Conservation (phyloP, 202 grass and related monocot species). For the Setaria viridis region DNA sequence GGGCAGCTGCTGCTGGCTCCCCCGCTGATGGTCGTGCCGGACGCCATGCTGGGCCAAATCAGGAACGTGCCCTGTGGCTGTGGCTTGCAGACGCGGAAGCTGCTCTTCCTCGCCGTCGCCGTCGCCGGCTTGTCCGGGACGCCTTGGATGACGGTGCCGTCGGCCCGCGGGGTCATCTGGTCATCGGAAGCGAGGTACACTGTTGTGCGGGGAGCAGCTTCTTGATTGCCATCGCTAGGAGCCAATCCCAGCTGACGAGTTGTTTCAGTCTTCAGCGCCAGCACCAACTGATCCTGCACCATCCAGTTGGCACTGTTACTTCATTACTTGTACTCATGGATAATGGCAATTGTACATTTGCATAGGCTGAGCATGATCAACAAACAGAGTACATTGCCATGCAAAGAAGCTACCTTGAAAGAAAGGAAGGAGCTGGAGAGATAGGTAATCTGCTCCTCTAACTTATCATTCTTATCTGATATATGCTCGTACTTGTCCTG, state of each 20-base stretch:
- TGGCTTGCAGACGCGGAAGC: constrained; percentile 76
- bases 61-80: constrained; percentile 62
- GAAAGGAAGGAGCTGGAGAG: constrained; percentile 54
- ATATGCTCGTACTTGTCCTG: constrained; percentile 65
- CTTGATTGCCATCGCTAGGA: constrained; percentile 31
- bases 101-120: constrained; percentile 49
- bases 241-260: constrained; percentile 22
- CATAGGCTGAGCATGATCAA: constrained; percentile 1
- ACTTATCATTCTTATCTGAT: constrained; percentile 53
- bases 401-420: constrained; percentile 60
- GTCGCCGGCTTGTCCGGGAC: constrained; percentile 38
- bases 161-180: constrained; percentile 26
- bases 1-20: constrained; percentile 45
- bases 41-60: constrained; percentile 72
- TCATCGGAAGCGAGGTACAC: constrained; percentile 13
- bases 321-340: background rate
- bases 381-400: constrained; percentile 24
- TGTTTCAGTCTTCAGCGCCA: constrained; percentile 44
- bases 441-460: constrained; percentile 50
- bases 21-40: constrained; percentile 42
- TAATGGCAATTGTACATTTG: background rate
- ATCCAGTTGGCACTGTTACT: background rate
- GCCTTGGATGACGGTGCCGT: constrained; percentile 26
- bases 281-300: constrained; percentile 65
- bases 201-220: constrained; percentile 13